Base-by-base conservation (phyloP, 2,329 filamentous ascomycete genomes). In the Aureobasidium zeae region DNA sequence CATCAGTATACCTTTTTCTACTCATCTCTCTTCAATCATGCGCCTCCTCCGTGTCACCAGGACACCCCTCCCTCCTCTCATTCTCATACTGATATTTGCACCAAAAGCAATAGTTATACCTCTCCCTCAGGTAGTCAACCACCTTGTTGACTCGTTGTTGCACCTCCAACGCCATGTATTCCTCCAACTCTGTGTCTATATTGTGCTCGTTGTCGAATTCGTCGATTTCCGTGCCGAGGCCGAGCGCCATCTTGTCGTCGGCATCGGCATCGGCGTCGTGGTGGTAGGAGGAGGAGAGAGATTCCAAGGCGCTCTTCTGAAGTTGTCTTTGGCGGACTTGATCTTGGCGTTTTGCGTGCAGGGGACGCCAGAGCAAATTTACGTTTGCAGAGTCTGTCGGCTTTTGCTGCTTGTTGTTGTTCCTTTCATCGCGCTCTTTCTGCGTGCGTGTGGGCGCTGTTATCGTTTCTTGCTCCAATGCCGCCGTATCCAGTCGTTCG, bases 31-130 rank as follows among this genome's bases (percentile, higher is more conserved):
- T 3, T 76, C 59, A 80, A 53, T 77, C 77, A 57, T 81, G 77
- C 55, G 95, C 88, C 56, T 94, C 87, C 63, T 95, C 91, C 0
- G 79, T 83, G 25, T 81, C 45, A 1, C 91, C 91, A 0, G 91
- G 89, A 69, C 91, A 98, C 0, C 85, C 88, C 10, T 91, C 86
- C 81, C 95, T 80, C 25, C 68, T 63, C 25, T 67, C 68, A 56
- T 86, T 79, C 0, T 79, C 74, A 60, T 95, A 98, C 41, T 70
- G 69, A 62, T 74, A 83, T 61, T 95, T 96, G 65, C 91, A 98
- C 84, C 88, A 98, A 60, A 95, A 94, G 66, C 91, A 98, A 60
- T 98, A 98, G 32, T 71, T 64, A 56, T 86, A 77, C 56, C 74
- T 74, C 36, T 77, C 69, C 26, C 91, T 74, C 43, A 98, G 62